phyloP scores from a whole-genome alignment of 345 rosid genomes.

The Leavenworthia alabamica region DNA sequence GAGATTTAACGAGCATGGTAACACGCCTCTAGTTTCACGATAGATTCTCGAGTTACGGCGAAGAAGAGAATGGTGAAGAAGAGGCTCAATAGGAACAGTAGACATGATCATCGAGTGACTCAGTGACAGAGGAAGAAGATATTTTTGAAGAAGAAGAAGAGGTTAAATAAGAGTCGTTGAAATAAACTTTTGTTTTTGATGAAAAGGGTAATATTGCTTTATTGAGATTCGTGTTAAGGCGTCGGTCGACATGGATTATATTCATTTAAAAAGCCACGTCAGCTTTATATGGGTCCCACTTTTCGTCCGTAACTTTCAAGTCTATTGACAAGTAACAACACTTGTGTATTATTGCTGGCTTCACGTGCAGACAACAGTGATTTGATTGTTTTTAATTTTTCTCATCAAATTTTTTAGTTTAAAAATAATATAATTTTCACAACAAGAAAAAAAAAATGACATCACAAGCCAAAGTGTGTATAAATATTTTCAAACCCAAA shows the following conservation, averaged over 20 bases:
- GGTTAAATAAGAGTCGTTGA: constrained; percentile 22
- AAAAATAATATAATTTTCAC: neutral
- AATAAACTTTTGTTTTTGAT: neutral
- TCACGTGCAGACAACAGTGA: too few relatives aligned
- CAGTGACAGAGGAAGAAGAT: constrained; percentile 2
- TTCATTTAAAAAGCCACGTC: neutral
- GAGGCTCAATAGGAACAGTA: constrained; percentile 36
- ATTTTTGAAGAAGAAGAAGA: constrained; percentile 10
- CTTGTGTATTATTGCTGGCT: too few relatives aligned
- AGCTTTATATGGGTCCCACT: neutral
- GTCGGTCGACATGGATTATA: neutral
- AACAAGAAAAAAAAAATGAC: neutral
- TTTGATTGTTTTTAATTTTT: too few relatives aligned
- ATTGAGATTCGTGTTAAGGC: constrained; percentile 10
- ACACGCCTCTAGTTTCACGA: constrained; percentile 5
- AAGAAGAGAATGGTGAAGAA: constrained; percentile 31
- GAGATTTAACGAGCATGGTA: constrained; percentile 22
- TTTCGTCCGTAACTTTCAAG: too few relatives aligned
- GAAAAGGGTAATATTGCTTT: neutral
- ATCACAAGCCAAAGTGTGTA: neutral
- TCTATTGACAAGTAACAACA: too few relatives aligned
- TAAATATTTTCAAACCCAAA: constrained; percentile 1
- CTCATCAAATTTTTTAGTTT: too few relatives aligned
- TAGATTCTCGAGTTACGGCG: constrained; percentile 9
- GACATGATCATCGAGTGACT: constrained; percentile 52